Evolutionary conservation across 192 early-diverging fungal species (phyloP).

Genomic region (Coemansia sp.): DNA sequence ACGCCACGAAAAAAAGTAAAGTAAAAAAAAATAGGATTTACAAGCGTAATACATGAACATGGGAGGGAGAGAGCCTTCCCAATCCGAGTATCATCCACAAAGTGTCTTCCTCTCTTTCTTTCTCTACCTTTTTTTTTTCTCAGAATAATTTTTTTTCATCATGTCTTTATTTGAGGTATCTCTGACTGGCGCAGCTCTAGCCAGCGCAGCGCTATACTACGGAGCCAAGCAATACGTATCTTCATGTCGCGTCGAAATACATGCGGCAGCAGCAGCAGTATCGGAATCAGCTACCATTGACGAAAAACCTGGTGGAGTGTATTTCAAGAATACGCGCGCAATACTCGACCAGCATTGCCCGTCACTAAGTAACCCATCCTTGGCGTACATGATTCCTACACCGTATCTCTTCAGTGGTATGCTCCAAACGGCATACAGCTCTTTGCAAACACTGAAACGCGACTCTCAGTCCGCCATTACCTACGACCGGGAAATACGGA

Average conservation of each 20-base stretch:
- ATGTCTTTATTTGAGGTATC: neutral
- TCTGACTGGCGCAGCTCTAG: neutral
- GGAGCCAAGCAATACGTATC: conserved; percentile 1
- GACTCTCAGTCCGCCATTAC: neutral
- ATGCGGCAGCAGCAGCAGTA: neutral
- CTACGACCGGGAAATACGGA: conserved; percentile 44
- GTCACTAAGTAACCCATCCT: conserved; percentile 36
- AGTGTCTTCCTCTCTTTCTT: too few species aligned
- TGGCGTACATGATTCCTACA: conserved; percentile 63
- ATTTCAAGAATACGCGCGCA: too few species aligned
- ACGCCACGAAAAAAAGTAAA: too few species aligned
- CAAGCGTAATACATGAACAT: too few species aligned
- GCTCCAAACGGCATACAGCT: conserved; percentile 61
- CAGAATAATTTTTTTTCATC: neutral
- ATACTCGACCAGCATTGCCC: conserved; percentile 42
- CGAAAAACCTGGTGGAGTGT: neutral
- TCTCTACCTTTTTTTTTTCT: neutral
- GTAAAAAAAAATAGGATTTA: too few species aligned
- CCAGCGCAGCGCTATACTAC: conserved; percentile 7
- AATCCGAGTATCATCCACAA: too few species aligned
- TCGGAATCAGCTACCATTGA: too few species aligned
- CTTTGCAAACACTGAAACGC: conserved; percentile 47
- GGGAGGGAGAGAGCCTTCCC: too few species aligned
- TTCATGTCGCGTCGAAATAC: conserved; percentile 4
- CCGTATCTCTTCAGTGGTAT: conserved; percentile 69